Base-by-base conservation (phyloP, 495 filamentous ascomycete species). In the Extremus antarcticus region DNA sequence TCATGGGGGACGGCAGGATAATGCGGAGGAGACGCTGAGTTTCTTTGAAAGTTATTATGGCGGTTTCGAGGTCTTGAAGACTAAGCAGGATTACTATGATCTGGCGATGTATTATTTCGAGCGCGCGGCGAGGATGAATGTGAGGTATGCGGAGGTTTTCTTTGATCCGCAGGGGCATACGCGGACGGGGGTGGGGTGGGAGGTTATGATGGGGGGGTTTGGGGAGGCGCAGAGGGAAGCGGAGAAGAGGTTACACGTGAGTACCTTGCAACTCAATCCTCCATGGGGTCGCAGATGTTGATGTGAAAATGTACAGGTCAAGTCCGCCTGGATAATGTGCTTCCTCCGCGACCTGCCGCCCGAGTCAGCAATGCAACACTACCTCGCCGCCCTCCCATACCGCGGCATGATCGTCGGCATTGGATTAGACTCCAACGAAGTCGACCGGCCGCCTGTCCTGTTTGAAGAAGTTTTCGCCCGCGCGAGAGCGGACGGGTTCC, bases 161-260 rank as follows among this genome's bases (percentile, higher is more conserved):
- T 74, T 74, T 45, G 71, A 74, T 51, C 68, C 69, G 15, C 71
- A 74, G 50, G 71, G 71, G 1, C 71, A 74, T 43, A 72, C 70
- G 0, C 60, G 65, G 22, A 65, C 69, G 0, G 71, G 71, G 0
- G 61, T 71, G 4, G 51, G 68, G 19, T 66, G 61, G 8, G 23
- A 50, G 16, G 61, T 62, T 2, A 70, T 74, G 41, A 48, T 74
- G 25, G 49, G 63, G 47, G 71, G 71, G 1, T 70, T 70, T 47
- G 48, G 70, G 13, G 22, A 17, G 60, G 64, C 71, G n/a, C 65
- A 71, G 46, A 53, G 48, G 2, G 60, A 72, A 20, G 70, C 63
- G 2, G 63, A 54, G 19, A 25, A 47, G 11, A 32, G 61, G 22
- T 56, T 67, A 23, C 61, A 63, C 16, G 68, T 74, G 15, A 55